Percentiles rank a stretch among this genome's conserved stretches.
Evolutionary conservation across 768 basidiomycete species (phyloP).

Genomic region (Suillus brevipes): DNA sequence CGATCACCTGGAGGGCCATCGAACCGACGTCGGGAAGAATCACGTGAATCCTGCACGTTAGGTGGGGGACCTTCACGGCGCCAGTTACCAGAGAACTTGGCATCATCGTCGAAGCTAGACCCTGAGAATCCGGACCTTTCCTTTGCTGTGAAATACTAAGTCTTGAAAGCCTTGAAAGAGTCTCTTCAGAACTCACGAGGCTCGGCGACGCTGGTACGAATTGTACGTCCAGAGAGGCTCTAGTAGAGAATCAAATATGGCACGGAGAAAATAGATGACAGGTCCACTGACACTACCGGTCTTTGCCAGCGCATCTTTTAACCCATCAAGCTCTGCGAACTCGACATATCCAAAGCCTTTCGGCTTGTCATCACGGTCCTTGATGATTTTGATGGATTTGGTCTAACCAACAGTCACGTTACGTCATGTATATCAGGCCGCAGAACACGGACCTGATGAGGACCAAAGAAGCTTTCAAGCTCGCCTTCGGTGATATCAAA

Average conservation of each 20-base stretch:
- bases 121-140: slow-evolving; percentile 64
- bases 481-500: slow-evolving; percentile 90
- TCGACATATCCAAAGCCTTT: slow-evolving; percentile 99
- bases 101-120: slow-evolving; percentile 58
- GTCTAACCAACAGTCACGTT: slow-evolving; percentile 42
- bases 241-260: slow-evolving; percentile 28
- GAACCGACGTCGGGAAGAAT: slow-evolving; percentile 63
- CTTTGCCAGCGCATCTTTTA: slow-evolving; percentile 81
- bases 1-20: slow-evolving; percentile 52
- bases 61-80: slow-evolving; percentile 86
- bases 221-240: slow-evolving; percentile 72
- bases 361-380: slow-evolving; percentile 88
- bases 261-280: background rate
- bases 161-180: slow-evolving; percentile 6
- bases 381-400: slow-evolving; percentile 89
- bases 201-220: slow-evolving; percentile 94
- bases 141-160: slow-evolving; percentile 56
- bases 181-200: slow-evolving; percentile 66
- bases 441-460: slow-evolving; percentile 49
- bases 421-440: background rate
- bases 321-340: slow-evolving; percentile 80
- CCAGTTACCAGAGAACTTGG: slow-evolving; percentile 86
- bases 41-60: slow-evolving; percentile 59
- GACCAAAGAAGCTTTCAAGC: slow-evolving; percentile 76
- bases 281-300: slow-evolving; percentile 59